Evolutionary conservation across 192 early-diverging fungal genomes (phyloP).

Genomic region (Cladochytrium replicatum): DNA sequence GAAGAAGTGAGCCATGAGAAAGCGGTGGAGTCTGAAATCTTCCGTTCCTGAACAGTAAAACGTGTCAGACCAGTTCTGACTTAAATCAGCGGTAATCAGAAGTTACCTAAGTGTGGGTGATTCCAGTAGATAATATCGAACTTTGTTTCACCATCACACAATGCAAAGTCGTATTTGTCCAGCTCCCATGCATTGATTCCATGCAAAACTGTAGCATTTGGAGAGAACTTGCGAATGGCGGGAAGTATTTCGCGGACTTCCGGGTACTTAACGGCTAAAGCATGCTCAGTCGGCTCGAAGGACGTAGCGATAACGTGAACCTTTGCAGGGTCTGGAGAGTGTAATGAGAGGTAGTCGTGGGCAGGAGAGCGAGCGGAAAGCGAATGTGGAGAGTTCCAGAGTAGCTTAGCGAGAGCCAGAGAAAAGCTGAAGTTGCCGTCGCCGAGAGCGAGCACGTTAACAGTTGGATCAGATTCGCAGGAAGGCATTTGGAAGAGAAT

Average conservation of each 20-base stretch:
- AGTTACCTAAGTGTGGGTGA: constrained; percentile 51
- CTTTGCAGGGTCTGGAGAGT: constrained; percentile 2
- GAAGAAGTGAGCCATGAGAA: constrained; percentile 52
- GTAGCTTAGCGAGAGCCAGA: constrained; percentile 26
- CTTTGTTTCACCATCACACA: neutral
- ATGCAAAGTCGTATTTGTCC: constrained; percentile 11
- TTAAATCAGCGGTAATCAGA: too few relatives aligned
- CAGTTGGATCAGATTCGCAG: too few relatives aligned
- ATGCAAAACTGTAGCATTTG: constrained; percentile 27
- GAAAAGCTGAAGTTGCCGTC: constrained; percentile 46
- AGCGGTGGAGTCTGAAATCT: constrained; percentile 46
- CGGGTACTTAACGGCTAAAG: constrained; percentile 33
- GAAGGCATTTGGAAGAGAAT: too few relatives aligned
- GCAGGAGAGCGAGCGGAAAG: neutral
- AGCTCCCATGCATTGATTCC: constrained; percentile 50
- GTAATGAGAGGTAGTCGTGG: constrained; percentile 11
- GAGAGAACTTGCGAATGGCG: neutral
- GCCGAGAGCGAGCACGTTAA: constrained; percentile 14
- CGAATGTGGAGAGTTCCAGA: constrained; percentile 13
- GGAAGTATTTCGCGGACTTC: constrained; percentile 7
- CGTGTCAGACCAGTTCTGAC: too few relatives aligned
- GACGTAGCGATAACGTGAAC: constrained; percentile 30
- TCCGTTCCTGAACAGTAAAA: too few relatives aligned
- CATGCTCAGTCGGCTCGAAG: constrained; percentile 32
- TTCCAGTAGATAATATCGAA: constrained; percentile 42